Base-by-base conservation (phyloP, 139 green algal species). In the Chlamydomonas asymmetrica region DNA sequence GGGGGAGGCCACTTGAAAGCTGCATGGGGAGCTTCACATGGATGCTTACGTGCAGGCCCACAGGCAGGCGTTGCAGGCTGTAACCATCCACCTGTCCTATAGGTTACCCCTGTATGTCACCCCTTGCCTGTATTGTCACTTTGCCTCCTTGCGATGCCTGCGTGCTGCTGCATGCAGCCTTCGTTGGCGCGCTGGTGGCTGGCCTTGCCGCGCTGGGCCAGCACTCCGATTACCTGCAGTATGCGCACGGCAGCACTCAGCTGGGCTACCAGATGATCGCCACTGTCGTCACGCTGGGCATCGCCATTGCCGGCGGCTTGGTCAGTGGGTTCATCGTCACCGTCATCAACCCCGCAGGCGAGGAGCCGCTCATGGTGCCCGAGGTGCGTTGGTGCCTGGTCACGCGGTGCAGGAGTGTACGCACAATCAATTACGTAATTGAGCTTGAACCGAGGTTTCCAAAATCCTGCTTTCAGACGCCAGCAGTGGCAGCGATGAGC, bases 231-330 rank as follows among this genome's bases (percentile, higher is more conserved):
- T 61, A 32, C 37, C 60, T 81, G 65, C 10, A 49, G 66, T n/a
- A 69, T n/a, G 6, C 3, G 9, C 50, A 22, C 25, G 37, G 57
- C 10, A 35, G 18, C 39, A 23, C 45, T 7, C 37, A 49, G 38
- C 61, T 65, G 29, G 76, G 31, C 23, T 56, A 63, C 22, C 82
- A 87, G 82, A 49, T 87, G 20, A 41, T 57, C 5, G 73, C 57
- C 2, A n/a, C 80, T 18, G 67, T 48, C n/a, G 49, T 60, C 45
- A 87, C 71, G 1, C 35, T 87, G 38, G 80, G 29, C 23, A 72
- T 88, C 10, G 72, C 80, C 18, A 68, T 80, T 20, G 49, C 39
- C 23, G 69, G 74, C 5, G 82, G 82, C 9, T 3, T 72, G 10
- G 9, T 87, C 23, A 69, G 50, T 7, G 82, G 74, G 32, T 52